phyloP scores from a whole-genome alignment of 2,329 filamentous ascomycete genomes.

The Chaetomiaceae sp. region DNA sequence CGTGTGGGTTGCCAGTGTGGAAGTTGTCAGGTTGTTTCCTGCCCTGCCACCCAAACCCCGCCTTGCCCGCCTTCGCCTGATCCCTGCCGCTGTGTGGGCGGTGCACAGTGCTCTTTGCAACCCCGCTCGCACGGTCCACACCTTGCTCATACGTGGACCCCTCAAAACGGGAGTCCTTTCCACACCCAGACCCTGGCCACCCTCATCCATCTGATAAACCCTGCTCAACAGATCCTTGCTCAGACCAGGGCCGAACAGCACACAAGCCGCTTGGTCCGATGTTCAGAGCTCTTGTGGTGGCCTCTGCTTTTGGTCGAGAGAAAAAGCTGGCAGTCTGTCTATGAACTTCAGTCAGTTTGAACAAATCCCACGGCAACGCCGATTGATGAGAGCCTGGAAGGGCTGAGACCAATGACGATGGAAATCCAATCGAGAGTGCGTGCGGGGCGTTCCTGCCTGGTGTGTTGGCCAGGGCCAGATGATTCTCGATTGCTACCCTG shows the following conservation, averaged over 20 bases:
- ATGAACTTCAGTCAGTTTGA: no score
- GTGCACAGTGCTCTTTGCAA: background rate
- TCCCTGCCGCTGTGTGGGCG: no score
- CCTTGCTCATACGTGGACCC: background rate
- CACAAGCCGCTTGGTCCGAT: no score
- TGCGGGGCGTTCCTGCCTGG: no score
- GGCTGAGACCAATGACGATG: no score
- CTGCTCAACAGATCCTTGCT: conserved; percentile 4
- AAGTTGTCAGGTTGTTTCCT: background rate
- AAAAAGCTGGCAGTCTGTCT: no score
- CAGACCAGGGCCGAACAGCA: conserved; percentile 1
- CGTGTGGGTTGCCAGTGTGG: no score
- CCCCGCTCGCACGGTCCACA: background rate
- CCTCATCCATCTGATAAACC: background rate
- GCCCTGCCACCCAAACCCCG: background rate
- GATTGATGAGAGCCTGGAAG: no score
- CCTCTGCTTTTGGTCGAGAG: no score
- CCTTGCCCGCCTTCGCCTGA: background rate
- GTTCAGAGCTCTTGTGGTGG: conserved; percentile 3
- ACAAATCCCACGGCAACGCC: no score
- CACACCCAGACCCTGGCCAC: background rate
- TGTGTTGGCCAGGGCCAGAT: background rate
- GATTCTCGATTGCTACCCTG: conserved; percentile 8
- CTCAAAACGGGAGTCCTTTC: background rate
- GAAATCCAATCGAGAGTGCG: no score